Percentiles rank a stretch among this genome's conserved stretches.
phyloP scores from a whole-genome alignment of 2,329 filamentous ascomycete species.

The Aaosphaeria arxii region DNA sequence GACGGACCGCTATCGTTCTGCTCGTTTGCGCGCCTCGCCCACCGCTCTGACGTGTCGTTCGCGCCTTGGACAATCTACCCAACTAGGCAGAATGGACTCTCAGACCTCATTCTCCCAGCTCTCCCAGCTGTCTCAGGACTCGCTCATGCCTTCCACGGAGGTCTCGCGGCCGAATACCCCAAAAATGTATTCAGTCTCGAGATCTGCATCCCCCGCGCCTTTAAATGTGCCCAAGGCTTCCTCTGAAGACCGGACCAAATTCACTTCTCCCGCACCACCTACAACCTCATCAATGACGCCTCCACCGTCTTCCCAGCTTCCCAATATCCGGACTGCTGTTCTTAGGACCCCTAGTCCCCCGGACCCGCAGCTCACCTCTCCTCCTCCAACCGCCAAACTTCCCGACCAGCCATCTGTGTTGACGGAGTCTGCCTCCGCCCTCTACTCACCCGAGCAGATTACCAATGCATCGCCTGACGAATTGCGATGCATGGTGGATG shows the following conservation, averaged over 20 bases:
- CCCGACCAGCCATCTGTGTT: conserved; percentile 23
- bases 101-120: conserved; percentile 16
- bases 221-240: conserved; percentile 15
- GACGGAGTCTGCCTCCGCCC: conserved; percentile 34
- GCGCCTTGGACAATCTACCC: conserved; percentile 15
- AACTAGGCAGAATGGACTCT: conserved; percentile 26
- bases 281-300: conserved; percentile 58
- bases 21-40: conserved; percentile 4
- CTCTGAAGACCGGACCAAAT: conserved; percentile 28
- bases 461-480: conserved; percentile 50
- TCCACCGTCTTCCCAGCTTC: conserved; percentile 60
- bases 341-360: conserved; percentile 51
- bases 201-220: conserved; percentile 13
- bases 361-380: conserved; percentile 47
- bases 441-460: conserved; percentile 52
- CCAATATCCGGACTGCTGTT: conserved; percentile 34
- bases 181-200: conserved; percentile 16
- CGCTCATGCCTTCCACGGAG: conserved; percentile 31
- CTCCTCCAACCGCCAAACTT: conserved; percentile 42
- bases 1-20: not conserved
- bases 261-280: conserved; percentile 40
- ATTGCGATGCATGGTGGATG: conserved; percentile 53
- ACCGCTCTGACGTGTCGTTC: conserved; percentile 25
- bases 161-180: conserved; percentile 23
- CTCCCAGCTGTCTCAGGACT: conserved; percentile 23